Evolutionary conservation across 2,329 filamentous ascomycete genomes (phyloP).

Genomic region (Colletotrichum euphorbiae): DNA sequence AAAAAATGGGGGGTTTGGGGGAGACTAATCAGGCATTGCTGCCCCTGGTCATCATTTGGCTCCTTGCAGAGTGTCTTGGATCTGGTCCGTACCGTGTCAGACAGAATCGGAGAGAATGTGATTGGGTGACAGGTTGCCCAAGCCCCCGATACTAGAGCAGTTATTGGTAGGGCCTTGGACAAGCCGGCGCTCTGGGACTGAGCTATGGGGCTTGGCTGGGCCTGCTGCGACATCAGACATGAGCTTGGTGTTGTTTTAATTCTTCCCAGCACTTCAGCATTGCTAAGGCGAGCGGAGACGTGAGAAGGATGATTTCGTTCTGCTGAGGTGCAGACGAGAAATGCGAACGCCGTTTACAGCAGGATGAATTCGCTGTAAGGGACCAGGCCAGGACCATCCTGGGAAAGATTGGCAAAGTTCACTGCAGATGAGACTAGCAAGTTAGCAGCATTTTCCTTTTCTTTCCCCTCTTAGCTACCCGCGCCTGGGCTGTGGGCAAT

Average conservation of each 20-base stretch:
- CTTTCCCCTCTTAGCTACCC: not conserved
- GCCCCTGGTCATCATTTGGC: conserved; percentile 26
- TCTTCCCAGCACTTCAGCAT: not conserved
- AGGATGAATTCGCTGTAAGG: not conserved
- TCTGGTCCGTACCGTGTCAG: conserved; percentile 18
- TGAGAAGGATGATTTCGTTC: not conserved
- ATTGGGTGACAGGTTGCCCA: conserved; percentile 13
- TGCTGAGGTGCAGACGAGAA: conserved; percentile 7
- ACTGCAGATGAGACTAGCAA: conserved; percentile 22
- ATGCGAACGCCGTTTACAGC: not conserved
- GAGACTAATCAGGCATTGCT: conserved; percentile 20
- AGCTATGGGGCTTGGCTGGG: conserved; percentile 8
- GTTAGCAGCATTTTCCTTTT: conserved; percentile 13
- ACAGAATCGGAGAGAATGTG: conserved; percentile 20
- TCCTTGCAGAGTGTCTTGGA: conserved; percentile 26
- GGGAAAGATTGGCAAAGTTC: conserved; percentile 9
- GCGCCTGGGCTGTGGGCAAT: conserved; percentile 5
- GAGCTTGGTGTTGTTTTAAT: not conserved
- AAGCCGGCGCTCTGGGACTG: conserved; percentile 12
- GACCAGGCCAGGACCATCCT: conserved; percentile 25
- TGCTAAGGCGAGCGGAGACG: not conserved
- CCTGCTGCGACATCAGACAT: conserved; percentile 1
- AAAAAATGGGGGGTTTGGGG: conserved; percentile 36
- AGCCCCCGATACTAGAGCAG: conserved; percentile 14
- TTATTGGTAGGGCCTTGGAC: conserved; percentile 8